Evolutionary conservation across 2,329 filamentous ascomycete species (phyloP), one percentile per base, ranked within the genome.

Genomic region (Fusarium sp.): DNA sequence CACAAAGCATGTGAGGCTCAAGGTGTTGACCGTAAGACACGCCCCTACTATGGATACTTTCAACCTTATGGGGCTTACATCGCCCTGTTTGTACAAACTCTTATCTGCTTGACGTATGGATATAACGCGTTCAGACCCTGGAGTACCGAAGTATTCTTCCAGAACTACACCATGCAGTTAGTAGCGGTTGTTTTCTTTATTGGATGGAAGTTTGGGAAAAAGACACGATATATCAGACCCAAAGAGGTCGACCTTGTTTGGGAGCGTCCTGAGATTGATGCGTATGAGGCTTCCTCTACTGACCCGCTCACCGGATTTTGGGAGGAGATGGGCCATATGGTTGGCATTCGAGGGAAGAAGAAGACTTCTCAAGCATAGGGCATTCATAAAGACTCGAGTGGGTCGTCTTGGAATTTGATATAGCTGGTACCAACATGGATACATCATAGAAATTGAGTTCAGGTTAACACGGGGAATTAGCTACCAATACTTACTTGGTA

Each of bases 191-290:
- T 88, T 26, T 76, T 87, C 30, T 90, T 83, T 69, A 48, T 81
- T 17, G 80, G 81, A 65, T 92, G 88, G 87, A 92, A 91, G 78
- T 6, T 91, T 4, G 15, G 87, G 71, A 86, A 88, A 77, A 81
- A 78, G 54, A 91, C 88, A 4, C 82, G 81, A 56, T 78, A 85
- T 30, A 79, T 89, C 17, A 77, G 77, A 4, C 78, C 88, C 0
- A 73, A 80, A 6, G 83, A 90, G 70, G 82, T 83, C 6, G 87
- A 90, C 69, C 79, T 89, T 10, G 77, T 87, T 40, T 86, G 86
- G 87, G 82, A 89, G 70, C 78, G 82, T 36, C 86, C 85, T 21
- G 73, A 80, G 21, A 86, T 89, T 53, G 87, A 89, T 65, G 81
- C 80, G 0, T 88, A 88, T 57, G 85, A 87, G 73, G 79, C 76